Base-by-base conservation (phyloP, 202 grass and related monocot species). In the Miscanthus sacchariflorus region DNA sequence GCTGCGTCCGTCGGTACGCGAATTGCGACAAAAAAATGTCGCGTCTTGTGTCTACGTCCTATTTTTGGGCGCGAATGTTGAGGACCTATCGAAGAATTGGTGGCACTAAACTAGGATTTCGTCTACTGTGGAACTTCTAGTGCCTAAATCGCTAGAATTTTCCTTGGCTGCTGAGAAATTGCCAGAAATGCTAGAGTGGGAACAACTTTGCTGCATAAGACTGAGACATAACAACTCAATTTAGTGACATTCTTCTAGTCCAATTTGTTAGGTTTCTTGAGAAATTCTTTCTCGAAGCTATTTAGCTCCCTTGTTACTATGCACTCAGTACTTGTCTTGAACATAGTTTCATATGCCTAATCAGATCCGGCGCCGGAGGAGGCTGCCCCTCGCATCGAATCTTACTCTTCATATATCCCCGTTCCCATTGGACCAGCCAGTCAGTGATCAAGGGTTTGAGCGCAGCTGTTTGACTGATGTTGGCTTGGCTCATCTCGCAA, bases 381-480 rank as follows among this genome's bases (percentile, higher is more conserved):
- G 76, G 36, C 10, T 78, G 12, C 24, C 73, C 42, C 30, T 12
- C 4, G 30, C 14, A 2, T n/a, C 24, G 11, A 14, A 17, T 5
- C 65, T 5, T 10, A 14, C 12, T 15, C 4, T 18, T 17, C 64
- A 77, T 5, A 66, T 77, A 64, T 67, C 78, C 35, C 81, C 82
- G 68, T 67, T 74, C 68, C 78, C 67, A 49, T 45, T 80, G 71
- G 71, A 91, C 48, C 76, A 59, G n/a, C 43, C 73, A 68, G 5
- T 28, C 8, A 43, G 56, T 56, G 85, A 81, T 85, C 84, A 93
- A 77, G 85, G 71, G 28, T 74, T 68, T 70, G 87, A 77, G n/a
- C 80, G 12, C 52, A 83, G 66, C 74, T 93, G 88, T 91, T 78
- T 98, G 67, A 94, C 93, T 27, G 93, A 95, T 90, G 79, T 78